Evolutionary conservation across 176 grass and related monocot genomes (phyloP).

Genomic region (Oryza glaberrima): DNA sequence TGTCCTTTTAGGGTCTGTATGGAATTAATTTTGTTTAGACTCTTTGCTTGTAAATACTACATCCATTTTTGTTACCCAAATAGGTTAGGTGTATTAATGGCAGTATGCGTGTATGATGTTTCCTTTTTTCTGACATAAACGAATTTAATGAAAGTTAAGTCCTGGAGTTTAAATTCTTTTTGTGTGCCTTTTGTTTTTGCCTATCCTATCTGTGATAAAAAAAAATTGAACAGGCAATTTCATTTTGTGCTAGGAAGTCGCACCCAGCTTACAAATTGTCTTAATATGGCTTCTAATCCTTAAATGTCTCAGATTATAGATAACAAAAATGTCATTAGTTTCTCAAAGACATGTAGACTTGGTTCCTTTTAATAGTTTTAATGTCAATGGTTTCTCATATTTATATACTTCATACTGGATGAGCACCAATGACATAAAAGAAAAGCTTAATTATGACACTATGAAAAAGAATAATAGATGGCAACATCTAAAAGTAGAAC

Average conservation of each 20-base stretch:
- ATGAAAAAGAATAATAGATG: background rate
- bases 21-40: conserved; percentile 11
- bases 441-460: background rate
- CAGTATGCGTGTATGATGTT: background rate
- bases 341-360: background rate
- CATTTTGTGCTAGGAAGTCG: background rate
- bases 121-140: background rate
- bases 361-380: background rate
- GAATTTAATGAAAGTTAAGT: background rate
- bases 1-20: conserved; percentile 4
- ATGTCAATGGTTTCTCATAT: background rate
- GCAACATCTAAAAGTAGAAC: conserved; percentile 12
- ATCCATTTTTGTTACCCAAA: conserved; percentile 3
- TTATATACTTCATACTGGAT: conserved; percentile 23
- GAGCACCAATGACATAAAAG: conserved; percentile 1
- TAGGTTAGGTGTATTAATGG: conserved; percentile 9
- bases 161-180: background rate
- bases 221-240: background rate
- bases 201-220: background rate
- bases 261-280: background rate
- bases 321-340: background rate
- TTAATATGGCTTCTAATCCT: background rate
- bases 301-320: background rate
- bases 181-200: conserved; percentile 5
- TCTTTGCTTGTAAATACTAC: conserved; percentile 36